Conservation (phyloP, 164 flowering plant genomes). For the Aristolochia californica region DNA sequence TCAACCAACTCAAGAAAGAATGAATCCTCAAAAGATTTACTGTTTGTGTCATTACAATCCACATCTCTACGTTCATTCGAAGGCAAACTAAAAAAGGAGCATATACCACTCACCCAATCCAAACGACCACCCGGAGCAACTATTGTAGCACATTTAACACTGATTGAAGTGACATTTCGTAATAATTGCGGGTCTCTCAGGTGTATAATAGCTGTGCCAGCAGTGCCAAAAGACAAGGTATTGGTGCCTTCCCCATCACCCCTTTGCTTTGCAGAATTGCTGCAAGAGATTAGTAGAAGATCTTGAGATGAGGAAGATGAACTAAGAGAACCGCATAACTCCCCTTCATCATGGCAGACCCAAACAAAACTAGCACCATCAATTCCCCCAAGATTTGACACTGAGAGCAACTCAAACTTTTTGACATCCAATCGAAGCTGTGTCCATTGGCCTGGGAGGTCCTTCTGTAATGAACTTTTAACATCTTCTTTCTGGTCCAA, state of each 20-base stretch:
- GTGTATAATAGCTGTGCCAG: conserved; percentile 60
- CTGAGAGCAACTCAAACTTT: conserved; percentile 60
- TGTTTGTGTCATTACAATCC: conserved; percentile 10
- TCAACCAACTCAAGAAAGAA: conserved; percentile 74
- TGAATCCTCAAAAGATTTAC: conserved; percentile 28
- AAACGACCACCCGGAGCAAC: conserved; percentile 80
- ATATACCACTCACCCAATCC: conserved; percentile 68
- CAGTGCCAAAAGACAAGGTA: conserved; percentile 57
- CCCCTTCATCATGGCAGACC: conserved; percentile 72
- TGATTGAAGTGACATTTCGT: conserved; percentile 36
- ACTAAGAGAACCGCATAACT: conserved; percentile 57
- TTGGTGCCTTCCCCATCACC: conserved; percentile 96
- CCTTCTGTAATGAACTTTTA: conserved; percentile 43
- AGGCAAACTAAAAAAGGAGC: conserved; percentile 47
- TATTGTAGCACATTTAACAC: conserved; percentile 65
- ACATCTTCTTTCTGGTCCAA: conserved; percentile 26
- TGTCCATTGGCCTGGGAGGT: conserved; percentile 85
- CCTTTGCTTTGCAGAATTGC: conserved; percentile 59
- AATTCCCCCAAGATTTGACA: conserved; percentile 64
- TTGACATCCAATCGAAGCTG: conserved; percentile 34
- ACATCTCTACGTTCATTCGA: conserved; percentile 28
- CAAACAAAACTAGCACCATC: conserved; percentile 49
- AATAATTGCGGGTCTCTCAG: conserved; percentile 42
- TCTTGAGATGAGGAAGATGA: conserved; percentile 29
- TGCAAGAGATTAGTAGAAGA: conserved; percentile 65